Evolutionary conservation across 2,329 filamentous ascomycete genomes (phyloP).

Genomic region (Sarocladium kiliense): DNA sequence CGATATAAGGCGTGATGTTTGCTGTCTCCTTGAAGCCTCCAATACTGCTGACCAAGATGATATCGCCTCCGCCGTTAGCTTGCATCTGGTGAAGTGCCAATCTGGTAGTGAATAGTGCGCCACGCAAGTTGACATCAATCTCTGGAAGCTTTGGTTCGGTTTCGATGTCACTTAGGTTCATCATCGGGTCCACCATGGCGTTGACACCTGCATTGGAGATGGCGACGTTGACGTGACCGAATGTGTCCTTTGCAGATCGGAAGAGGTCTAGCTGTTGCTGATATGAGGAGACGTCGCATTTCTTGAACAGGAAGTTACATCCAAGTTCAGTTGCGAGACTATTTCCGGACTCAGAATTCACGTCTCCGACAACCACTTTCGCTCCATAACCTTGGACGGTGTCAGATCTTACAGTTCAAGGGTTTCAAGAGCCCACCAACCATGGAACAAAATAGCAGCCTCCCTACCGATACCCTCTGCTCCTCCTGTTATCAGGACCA

Average conservation of each 20-base stretch:
- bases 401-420: neutral
- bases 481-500: conserved; percentile 1
- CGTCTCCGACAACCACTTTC: conserved; percentile 2
- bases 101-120: conserved; percentile 1
- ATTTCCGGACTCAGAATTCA: neutral
- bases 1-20: conserved; percentile 1
- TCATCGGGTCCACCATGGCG: neutral
- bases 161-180: neutral
- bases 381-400: neutral
- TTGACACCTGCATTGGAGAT: conserved; percentile 1
- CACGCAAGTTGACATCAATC: conserved; percentile 3
- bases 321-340: neutral
- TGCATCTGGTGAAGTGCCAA: conserved; percentile 3
- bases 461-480: conserved; percentile 6
- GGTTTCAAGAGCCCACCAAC: neutral
- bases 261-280: conserved; percentile 5
- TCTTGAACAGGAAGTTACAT: conserved; percentile 1
- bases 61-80: neutral
- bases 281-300: conserved; percentile 2
- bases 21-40: conserved; percentile 5
- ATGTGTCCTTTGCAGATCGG: neutral
- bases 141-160: neutral
- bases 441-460: conserved; percentile 1
- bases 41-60: conserved; percentile 4
- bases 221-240: conserved; percentile 2